These are phyloP conservation scores for Diplocarpon rosae DNA, from an alignment of 2,329 filamentous ascomycete genomes.

Conservation along the genomic window DNA sequence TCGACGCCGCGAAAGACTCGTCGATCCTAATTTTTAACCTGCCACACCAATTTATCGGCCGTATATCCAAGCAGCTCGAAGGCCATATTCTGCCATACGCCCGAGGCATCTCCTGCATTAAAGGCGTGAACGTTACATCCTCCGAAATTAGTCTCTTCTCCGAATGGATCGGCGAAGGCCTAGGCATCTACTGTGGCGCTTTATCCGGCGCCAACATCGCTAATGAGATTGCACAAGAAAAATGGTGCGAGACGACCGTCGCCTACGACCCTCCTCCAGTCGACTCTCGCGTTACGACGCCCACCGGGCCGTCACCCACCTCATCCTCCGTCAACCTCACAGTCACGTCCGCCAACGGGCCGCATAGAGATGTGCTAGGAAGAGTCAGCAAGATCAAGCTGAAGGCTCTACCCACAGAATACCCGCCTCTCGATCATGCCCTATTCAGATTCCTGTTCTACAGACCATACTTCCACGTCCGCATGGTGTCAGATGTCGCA, in stretches of 20 bases:
- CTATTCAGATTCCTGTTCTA: constrained; percentile 84
- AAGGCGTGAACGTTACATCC: constrained; percentile 87
- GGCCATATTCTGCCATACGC: constrained; percentile 88
- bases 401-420: constrained; percentile 66
- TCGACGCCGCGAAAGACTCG: constrained; percentile 70
- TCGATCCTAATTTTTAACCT: constrained; percentile 94
- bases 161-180: constrained; percentile 80
- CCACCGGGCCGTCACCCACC: constrained; percentile 39
- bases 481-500: constrained; percentile 88
- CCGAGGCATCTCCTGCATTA: constrained; percentile 93
- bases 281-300: constrained; percentile 69
- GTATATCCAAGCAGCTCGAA: constrained; percentile 71
- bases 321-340: constrained; percentile 39
- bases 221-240: constrained; percentile 85
- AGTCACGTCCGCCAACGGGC: constrained; percentile 33
- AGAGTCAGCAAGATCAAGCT: constrained; percentile 58
- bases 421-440: constrained; percentile 75
- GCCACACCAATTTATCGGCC: constrained; percentile 88
- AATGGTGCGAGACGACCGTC: constrained; percentile 94
- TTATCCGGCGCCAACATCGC: constrained; percentile 95
- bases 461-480: constrained; percentile 93
- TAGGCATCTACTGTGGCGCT: constrained; percentile 94
- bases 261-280: constrained; percentile 88
- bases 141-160: constrained; percentile 83
- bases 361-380: constrained; percentile 60